Conservation (phyloP, 2,329 filamentous ascomycete genomes). For the Dactylellina haptotyla region DNA sequence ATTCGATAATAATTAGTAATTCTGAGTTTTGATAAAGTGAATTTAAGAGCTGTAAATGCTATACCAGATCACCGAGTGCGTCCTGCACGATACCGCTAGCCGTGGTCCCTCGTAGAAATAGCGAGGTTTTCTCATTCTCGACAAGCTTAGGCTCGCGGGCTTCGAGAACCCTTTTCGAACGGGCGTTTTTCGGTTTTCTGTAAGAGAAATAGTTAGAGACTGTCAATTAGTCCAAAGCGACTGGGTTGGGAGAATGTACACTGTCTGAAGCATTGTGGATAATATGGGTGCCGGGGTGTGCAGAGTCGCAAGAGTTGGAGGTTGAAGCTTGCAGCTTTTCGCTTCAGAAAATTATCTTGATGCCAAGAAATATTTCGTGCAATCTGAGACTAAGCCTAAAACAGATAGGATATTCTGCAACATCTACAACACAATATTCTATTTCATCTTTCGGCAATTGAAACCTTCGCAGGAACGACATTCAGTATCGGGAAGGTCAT, state of each 20-base stretch:
- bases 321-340: slow-evolving; percentile 21
- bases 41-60: neutral
- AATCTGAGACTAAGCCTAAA: neutral
- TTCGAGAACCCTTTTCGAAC: slow-evolving; percentile 93
- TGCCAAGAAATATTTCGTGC: slow-evolving; percentile 26
- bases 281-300: slow-evolving; percentile 21
- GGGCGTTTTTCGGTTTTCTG: slow-evolving; percentile 79
- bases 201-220: slow-evolving; percentile 9
- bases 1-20: neutral
- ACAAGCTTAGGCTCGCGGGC: slow-evolving; percentile 87
- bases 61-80: slow-evolving; percentile 78
- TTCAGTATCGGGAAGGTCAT: too few relatives aligned
- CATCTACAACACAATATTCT: neutral
- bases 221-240: slow-evolving; percentile 11
- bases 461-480: too few relatives aligned
- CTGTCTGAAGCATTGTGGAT: slow-evolving; percentile 47
- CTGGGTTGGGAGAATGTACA: slow-evolving; percentile 16
- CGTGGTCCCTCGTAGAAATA: slow-evolving; percentile 87
- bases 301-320: neutral
- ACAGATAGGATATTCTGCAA: neutral
- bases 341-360: slow-evolving; percentile 44
- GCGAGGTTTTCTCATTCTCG: slow-evolving; percentile 89
- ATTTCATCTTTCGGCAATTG: too few relatives aligned
- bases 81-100: slow-evolving; percentile 85
- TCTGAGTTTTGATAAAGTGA: neutral